phyloP scores from a whole-genome alignment of 805 yeast genomes.

The Starmera caribaea region DNA sequence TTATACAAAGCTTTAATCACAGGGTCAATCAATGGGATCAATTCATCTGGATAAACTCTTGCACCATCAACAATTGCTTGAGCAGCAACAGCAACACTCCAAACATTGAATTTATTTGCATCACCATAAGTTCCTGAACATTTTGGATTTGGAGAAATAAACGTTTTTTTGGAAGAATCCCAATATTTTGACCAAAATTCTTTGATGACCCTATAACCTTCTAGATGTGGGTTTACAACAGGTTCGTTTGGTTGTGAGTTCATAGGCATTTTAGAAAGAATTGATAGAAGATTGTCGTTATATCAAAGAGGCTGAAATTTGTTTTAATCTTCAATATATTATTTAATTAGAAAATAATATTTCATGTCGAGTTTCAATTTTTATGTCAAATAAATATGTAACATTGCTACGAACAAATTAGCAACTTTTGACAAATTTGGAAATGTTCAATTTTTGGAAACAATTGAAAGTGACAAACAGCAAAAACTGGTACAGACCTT shows the following conservation, averaged over 20 bases:
- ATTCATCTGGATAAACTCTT: constrained; percentile 35
- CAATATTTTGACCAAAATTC: constrained; percentile 15
- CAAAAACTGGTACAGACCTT: no score
- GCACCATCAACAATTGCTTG: constrained; percentile 66
- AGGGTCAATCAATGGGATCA: constrained; percentile 43
- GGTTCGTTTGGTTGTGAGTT: not conserved
- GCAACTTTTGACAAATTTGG: no score
- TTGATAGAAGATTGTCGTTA: no score
- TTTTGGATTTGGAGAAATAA: constrained; percentile 15
- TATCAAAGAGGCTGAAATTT: no score
- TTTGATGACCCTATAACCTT: constrained; percentile 15
- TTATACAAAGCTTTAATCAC: constrained; percentile 39
- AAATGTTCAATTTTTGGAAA: no score
- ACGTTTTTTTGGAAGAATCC: constrained; percentile 14
- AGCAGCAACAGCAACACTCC: constrained; percentile 58
- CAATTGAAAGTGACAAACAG: no score
- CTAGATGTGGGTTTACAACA: constrained; percentile 15
- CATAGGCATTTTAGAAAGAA: not conserved
- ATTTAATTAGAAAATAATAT: no score
- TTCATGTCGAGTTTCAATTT: no score
- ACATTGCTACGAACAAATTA: no score
- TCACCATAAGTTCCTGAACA: constrained; percentile 38
- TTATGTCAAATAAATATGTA: no score
- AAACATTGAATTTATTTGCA: constrained; percentile 48
- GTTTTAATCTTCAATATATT: no score